These are phyloP conservation scores for Diplodia scrobiculata DNA, from an alignment of 2,329 filamentous ascomycete species.

Conservation along the genomic window DNA sequence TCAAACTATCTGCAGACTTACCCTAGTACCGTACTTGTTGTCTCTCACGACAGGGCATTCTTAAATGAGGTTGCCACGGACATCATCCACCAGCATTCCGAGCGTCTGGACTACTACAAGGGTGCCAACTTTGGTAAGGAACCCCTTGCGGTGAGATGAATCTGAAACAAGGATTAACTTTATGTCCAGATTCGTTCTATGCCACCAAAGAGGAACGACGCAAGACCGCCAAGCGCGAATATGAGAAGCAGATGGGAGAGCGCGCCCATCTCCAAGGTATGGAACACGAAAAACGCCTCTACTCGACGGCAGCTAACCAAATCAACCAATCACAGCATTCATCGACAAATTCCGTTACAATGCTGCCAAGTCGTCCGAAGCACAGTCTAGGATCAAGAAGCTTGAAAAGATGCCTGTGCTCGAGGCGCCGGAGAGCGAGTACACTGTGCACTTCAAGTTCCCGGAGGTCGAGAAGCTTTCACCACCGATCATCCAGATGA, in stretches of 20 bases:
- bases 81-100: slow-evolving; percentile 97
- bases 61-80: slow-evolving; percentile 99
- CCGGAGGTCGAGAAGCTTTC: slow-evolving; percentile 97
- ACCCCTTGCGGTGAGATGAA: slow-evolving; percentile 1
- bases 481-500: slow-evolving; percentile 97
- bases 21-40: slow-evolving; percentile 91
- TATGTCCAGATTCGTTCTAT: slow-evolving; percentile 76
- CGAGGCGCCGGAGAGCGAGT: slow-evolving; percentile 86
- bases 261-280: slow-evolving; percentile 80
- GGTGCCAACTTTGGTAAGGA: slow-evolving; percentile 78
- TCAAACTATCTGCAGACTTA: slow-evolving; percentile 93
- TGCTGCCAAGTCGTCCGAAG: slow-evolving; percentile 96
- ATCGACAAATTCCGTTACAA: slow-evolving; percentile 99
- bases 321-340: slow-evolving; percentile 59
- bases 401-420: slow-evolving; percentile 94
- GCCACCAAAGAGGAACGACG: slow-evolving; percentile 94
- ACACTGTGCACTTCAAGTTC: slow-evolving; percentile 95
- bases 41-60: slow-evolving; percentile 98
- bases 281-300: slow-evolving; percentile 29
- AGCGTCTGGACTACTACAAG: slow-evolving; percentile 97
- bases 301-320: slow-evolving; percentile 3
- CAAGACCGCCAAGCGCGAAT: slow-evolving; percentile 95
- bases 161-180: slow-evolving; percentile 29
- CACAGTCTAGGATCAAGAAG: slow-evolving; percentile 98
- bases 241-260: slow-evolving; percentile 96